phyloP scores from a whole-genome alignment of 768 basidiomycete genomes.

The Suillus clintonianus region DNA sequence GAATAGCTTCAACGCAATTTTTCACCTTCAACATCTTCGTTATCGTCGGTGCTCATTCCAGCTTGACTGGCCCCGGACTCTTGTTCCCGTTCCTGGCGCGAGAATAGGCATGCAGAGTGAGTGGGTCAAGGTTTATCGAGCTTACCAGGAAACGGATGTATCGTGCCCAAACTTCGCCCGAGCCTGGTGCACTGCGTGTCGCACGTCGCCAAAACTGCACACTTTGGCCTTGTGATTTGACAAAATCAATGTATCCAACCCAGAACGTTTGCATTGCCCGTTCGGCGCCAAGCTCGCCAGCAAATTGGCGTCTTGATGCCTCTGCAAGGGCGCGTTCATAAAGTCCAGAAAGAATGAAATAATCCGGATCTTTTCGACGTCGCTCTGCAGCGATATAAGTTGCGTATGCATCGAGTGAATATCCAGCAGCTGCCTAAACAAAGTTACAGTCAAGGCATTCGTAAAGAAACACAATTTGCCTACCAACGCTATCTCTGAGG shows the following conservation, averaged over 20 bases:
- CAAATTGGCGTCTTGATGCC: slow-evolving; percentile 60
- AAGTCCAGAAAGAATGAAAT: slow-evolving; percentile 54
- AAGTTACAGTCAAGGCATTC: slow-evolving; percentile 20
- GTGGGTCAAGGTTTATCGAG: not conserved
- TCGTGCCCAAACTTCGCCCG: slow-evolving; percentile 77
- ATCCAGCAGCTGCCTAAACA: slow-evolving; percentile 13
- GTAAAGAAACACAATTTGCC: slow-evolving; percentile 12
- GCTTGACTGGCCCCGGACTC: not conserved
- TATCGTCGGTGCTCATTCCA: not conserved
- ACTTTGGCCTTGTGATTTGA: slow-evolving; percentile 33
- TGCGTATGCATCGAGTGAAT: slow-evolving; percentile 61
- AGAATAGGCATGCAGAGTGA: not conserved
- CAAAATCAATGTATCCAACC: slow-evolving; percentile 72
- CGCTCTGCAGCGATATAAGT: slow-evolving; percentile 67
- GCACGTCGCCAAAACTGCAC: slow-evolving; percentile 44
- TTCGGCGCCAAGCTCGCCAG: slow-evolving; percentile 57
- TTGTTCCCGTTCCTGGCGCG: slow-evolving; percentile 21
- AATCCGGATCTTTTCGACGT: slow-evolving; percentile 57
- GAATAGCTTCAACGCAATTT: not conserved
- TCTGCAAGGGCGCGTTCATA: slow-evolving; percentile 79
- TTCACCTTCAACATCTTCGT: not conserved
- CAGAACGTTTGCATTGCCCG: slow-evolving; percentile 66
- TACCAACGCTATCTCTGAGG: slow-evolving; percentile 62
- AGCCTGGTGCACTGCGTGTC: slow-evolving; percentile 70
- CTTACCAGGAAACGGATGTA: slow-evolving; percentile 73